Evolutionary conservation across 441 rosid species (phyloP).

Genomic region (Erodium trifolium): DNA sequence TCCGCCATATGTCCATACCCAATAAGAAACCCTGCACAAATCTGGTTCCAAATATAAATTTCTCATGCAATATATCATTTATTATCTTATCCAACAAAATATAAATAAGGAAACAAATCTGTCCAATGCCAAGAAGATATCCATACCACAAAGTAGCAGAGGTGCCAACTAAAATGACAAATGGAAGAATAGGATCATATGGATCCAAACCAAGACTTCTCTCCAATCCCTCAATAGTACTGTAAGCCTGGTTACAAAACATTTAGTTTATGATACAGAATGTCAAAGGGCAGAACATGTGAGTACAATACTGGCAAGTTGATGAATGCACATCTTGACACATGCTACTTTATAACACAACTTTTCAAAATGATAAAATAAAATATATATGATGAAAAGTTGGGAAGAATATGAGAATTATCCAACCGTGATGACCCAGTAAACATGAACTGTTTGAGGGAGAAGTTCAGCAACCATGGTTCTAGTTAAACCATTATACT

Average conservation of each 20-base stretch:
- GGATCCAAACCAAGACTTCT: constrained; percentile 73
- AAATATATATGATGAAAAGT: neutral
- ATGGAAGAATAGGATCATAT: constrained; percentile 73
- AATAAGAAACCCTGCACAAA: constrained; percentile 76
- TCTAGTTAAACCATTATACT: constrained; percentile 3
- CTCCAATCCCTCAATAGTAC: constrained; percentile 60
- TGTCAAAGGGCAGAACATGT: constrained; percentile 7
- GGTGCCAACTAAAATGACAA: constrained; percentile 57
- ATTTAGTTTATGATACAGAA: constrained; percentile 10
- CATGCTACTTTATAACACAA: neutral
- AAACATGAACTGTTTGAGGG: constrained; percentile 7
- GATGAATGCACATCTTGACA: constrained; percentile 9
- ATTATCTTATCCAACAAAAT: constrained; percentile 9
- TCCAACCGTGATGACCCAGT: constrained; percentile 11
- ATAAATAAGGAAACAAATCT: constrained; percentile 12
- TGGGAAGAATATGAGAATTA: constrained; percentile 2
- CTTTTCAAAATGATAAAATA: neutral
- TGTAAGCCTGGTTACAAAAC: constrained; percentile 41
- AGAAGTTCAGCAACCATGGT: neutral
- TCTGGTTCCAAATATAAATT: constrained; percentile 64
- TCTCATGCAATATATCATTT: constrained; percentile 21
- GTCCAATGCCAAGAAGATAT: constrained; percentile 27
- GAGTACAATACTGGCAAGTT: constrained; percentile 8
- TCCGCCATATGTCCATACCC: constrained; percentile 72
- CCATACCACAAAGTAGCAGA: constrained; percentile 79